Base-by-base conservation (phyloP, 23 red algal genomes). In the Gracilariopsis chorda region DNA sequence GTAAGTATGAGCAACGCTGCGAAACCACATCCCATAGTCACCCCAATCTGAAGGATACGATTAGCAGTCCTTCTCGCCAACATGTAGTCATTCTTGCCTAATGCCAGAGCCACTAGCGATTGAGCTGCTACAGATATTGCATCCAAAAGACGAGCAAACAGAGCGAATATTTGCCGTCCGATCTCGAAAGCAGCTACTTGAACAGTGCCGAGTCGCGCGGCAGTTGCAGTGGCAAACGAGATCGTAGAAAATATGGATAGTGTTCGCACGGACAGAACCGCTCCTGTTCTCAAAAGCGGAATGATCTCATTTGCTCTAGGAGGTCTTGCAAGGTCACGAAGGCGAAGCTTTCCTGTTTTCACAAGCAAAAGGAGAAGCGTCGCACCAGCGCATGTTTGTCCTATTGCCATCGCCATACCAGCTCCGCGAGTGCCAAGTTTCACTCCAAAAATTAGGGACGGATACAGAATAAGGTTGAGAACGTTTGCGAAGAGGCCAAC, bases 101-200 rank as follows among this genome's bases (percentile, higher is more conserved):
- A 59, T 10, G 87, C 91, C 34, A 93, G 59, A 19, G 95, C 87
- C 12, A 97, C 88, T 52, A 97, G 63, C 13, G 95, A 89, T 79
- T 97, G 95, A 1, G 95, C 95, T 23, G 95, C 95, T 37, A 97
- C 95, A 14, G 90, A 94, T 35, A 97, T 84, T 46, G 95, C 85
- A 69, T 97, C 95, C n/a, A 93, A 55, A 17, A 97, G 80, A 24
- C 85, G 84, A 34, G 95, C 90, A 43, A 93, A 93, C 33, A 93
- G 64, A 11, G 90, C 85, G 35, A 89, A 97, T 37, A 97, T 89
- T 48, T 97, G 95, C 14, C 95, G 84, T 17, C 83, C 83, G 34
- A 97, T 90, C 53, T 97, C 95, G 45, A 97, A 97, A 6, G 95
- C 89, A 7, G 95, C 90, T 12, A 88, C 79, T 69, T 93, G 79